phyloP scores from a whole-genome alignment of 2,329 filamentous ascomycete genomes.

The Daldinia sp. region DNA sequence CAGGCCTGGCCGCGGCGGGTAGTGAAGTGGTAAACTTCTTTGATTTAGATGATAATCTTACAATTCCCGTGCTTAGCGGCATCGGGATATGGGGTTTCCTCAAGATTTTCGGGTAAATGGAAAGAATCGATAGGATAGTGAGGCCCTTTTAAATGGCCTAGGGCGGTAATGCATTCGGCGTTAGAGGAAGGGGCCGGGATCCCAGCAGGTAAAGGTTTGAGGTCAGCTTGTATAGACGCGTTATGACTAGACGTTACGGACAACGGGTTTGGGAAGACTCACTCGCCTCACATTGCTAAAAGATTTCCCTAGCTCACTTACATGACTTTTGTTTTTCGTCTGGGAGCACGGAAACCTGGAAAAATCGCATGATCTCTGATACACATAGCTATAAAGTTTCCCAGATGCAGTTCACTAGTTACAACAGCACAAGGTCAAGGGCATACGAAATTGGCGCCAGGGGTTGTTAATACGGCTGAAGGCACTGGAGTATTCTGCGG shows the following conservation, averaged over 20 bases:
- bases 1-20: conserved; percentile 85
- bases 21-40: conserved; percentile 93
- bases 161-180: conserved; percentile 39
- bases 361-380: conserved; percentile 18
- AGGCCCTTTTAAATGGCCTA: conserved; percentile 20
- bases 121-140: conserved; percentile 24
- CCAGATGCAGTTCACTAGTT: conserved; percentile 1
- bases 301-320: conserved; percentile 18
- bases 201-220: conserved; percentile 15
- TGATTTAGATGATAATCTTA: conserved; percentile 96
- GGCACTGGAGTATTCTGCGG: conserved; percentile 17
- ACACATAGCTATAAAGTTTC: conserved; percentile 7
- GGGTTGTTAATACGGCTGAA: conserved; percentile 15
- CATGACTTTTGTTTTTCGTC: conserved; percentile 11
- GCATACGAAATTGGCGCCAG: conserved; percentile 16
- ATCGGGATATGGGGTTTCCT: conserved; percentile 91
- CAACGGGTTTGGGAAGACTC: conserved; percentile 21
- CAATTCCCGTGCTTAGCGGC: conserved; percentile 91
- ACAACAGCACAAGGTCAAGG: background rate
- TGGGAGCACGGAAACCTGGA: conserved; percentile 8
- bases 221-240: conserved; percentile 30
- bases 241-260: conserved; percentile 31
- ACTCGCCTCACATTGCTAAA: conserved; percentile 26
- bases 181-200: conserved; percentile 27
- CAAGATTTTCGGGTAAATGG: conserved; percentile 75